Base-by-base conservation (phyloP, 768 basidiomycete species). In the Auricularia sp. region DNA sequence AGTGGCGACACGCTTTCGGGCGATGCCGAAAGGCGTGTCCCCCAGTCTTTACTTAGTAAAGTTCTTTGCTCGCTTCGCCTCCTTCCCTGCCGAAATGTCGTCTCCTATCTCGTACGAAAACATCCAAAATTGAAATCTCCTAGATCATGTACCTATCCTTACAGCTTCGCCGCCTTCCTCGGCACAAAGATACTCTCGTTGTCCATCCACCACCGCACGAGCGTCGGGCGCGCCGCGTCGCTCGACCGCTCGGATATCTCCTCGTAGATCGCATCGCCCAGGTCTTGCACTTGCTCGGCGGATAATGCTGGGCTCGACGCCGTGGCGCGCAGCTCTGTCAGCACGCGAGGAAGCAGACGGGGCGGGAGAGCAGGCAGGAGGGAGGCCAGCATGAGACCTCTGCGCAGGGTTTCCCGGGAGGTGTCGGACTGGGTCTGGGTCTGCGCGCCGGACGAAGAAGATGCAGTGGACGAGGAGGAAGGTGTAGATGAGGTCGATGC, bases 171-270 rank as follows among this genome's bases (percentile, higher is more conserved):
- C 8, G 39, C 39, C 7, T 14, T 7, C 8, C 39, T 7, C 39
- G 39, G 39, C 39, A 42, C 39, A 18, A 59, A 59, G 7, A 59
- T 6, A 10, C 24, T 24, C 3, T 68, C 66, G 58, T 82, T 75
- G 64, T 81, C 78, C 71, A 84, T 81, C 90, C 90, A 92, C 90
- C 90, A 92, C 56, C 74, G 76, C 74, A 92, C 81, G 51, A 75
- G 84, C 66, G 79, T 79, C 71, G 83, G 84, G 75, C 87, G 90
- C 76, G 88, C 87, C 54, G 77, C 77, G 71, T 91, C 88, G 14
- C 86, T 88, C 2, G 87, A 81, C 54, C 77, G 79, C 70, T 85
- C 83, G 69, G 83, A 73, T 39, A 92, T 80, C 73, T 89, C 87
- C 51, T 75, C 77, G 73, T 87, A 87, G 54, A 89, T 71, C 5